Evolutionary conservation across 2,329 filamentous ascomycete species (phyloP), one percentile per base, ranked within the genome.

Genomic region (Aspergillus fijiensis): DNA sequence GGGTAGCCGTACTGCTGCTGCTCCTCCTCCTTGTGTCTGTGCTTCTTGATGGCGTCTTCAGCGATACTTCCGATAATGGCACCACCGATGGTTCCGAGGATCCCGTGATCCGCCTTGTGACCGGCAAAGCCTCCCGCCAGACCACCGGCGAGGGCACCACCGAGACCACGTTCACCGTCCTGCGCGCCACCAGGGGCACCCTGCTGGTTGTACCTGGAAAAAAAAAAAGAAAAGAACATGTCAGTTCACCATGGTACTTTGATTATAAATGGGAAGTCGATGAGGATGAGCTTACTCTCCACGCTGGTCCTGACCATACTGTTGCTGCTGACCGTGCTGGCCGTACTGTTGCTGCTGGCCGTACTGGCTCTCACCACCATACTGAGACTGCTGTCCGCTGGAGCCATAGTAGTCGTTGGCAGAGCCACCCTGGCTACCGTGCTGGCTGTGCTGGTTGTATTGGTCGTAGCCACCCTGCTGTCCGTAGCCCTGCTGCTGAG

Each of bases 61-160:
- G 77, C 72, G 56, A 80, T 70, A 62, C 75, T 77, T 51, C 80
- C 80, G 7, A 78, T 71, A 62, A 81, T 77, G 33, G 80, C 80
- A 48, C 80, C 80, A 60, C 78, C 79, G 48, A 82, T 72, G 5
- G 79, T 75, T 60, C 80, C 80, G 54, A 82, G 74, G 67, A 82
- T 70, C 31, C 80, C 80, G 69, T 81, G 80, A 63, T 78, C 72
- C 63, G 75, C 78, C 69, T 81, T 78, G 73, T 79, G 76, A 59
- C 80, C 80, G 23, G 73, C 76, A 53, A 75, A 81, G 35, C 76
- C 79, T 58, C 80, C 80, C n/a, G 77, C 74, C 10, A 77, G 70
- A 64, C 79, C 79, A 59, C 80, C 80, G 31, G 78, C 79, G 49
- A 81, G 62, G 16, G 80, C 80, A 45, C 80, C 80, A 55, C 76